Evolutionary conservation across 306 rosid genomes (phyloP).

Genomic region (Sindora glabra): DNA sequence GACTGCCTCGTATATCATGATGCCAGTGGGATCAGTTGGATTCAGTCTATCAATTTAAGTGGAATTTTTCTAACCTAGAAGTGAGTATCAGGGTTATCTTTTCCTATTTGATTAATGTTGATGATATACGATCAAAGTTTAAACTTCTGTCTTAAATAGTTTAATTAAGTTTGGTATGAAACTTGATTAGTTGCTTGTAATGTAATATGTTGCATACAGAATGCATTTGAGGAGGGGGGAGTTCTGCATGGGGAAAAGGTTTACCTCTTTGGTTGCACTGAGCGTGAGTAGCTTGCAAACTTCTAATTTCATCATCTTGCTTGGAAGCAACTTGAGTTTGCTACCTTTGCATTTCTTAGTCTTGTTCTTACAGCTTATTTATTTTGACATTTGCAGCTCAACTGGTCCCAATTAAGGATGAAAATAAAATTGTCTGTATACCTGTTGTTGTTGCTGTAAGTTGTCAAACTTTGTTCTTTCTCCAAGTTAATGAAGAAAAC

Average conservation of each 20-base stretch:
- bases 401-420: slow-evolving; percentile 55
- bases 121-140: too few species aligned
- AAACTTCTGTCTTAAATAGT: background rate
- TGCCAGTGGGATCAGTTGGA: slow-evolving; percentile 52
- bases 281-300: slow-evolving; percentile 34
- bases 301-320: background rate
- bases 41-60: slow-evolving; percentile 38
- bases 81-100: slow-evolving; percentile 19
- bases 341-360: background rate
- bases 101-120: background rate
- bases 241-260: slow-evolving; percentile 52
- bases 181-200: background rate
- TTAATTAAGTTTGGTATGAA: background rate
- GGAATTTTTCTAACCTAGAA: slow-evolving; percentile 50
- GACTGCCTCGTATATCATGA: background rate
- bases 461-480: slow-evolving; percentile 11
- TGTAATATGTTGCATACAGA: slow-evolving; percentile 27
- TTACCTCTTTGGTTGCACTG: slow-evolving; percentile 80
- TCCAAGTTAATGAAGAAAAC: background rate
- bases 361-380: background rate
- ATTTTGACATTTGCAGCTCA: slow-evolving; percentile 53
- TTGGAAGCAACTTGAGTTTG: background rate
- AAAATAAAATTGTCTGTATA: slow-evolving; percentile 59
- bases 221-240: slow-evolving; percentile 80
- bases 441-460: slow-evolving; percentile 85